Conservation (phyloP, 2,329 filamentous ascomycete genomes). For the Pseudopyrenochaeta lycopersici region DNA sequence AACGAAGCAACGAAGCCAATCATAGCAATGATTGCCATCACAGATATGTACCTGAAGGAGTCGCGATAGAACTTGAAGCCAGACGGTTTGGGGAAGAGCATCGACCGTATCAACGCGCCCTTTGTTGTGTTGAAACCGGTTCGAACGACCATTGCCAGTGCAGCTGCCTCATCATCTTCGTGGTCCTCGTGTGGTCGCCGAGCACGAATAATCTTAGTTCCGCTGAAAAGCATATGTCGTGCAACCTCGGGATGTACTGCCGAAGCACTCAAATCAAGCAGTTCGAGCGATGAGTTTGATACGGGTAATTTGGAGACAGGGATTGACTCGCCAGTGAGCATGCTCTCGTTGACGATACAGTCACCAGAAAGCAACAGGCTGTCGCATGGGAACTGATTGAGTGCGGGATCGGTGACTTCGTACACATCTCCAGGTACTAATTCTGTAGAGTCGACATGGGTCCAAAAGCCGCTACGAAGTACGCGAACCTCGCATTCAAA, state of each 20-base stretch:
- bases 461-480: conserved; percentile 94
- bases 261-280: conserved; percentile 80
- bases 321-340: conserved; percentile 97
- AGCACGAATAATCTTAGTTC: conserved; percentile 93
- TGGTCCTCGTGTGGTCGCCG: conserved; percentile 85
- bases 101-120: conserved; percentile 91
- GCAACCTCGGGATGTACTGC: conserved; percentile 85
- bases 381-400: conserved; percentile 90
- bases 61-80: conserved; percentile 99
- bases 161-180: conserved; percentile 88
- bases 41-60: conserved; percentile 96
- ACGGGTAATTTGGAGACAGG: conserved; percentile 92
- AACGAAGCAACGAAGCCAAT: conserved; percentile 91
- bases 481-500: conserved; percentile 97
- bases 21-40: conserved; percentile 88
- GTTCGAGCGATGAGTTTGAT: conserved; percentile 78
- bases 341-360: conserved; percentile 98
- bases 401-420: conserved; percentile 91
- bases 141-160: conserved; percentile 88
- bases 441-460: conserved; percentile 84
- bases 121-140: conserved; percentile 99
- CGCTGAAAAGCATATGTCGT: conserved; percentile 90
- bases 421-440: conserved; percentile 96
- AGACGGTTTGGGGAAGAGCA: conserved; percentile 98
- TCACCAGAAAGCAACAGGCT: conserved; percentile 91